phyloP scores from a whole-genome alignment of 495 filamentous ascomycete species.

The Aspergillus sparsus region DNA sequence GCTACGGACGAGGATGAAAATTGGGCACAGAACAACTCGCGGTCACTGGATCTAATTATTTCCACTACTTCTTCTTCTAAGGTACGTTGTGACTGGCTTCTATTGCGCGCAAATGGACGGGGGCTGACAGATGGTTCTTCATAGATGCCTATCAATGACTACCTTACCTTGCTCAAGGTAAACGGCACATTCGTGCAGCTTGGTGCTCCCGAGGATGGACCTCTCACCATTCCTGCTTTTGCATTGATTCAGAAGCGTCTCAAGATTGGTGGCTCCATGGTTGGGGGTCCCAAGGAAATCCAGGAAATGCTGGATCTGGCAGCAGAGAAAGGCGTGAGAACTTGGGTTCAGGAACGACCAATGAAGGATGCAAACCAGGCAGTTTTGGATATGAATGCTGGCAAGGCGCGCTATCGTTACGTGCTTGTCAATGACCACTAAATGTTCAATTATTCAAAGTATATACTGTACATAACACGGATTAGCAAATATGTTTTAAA shows the following conservation, averaged over 20 bases:
- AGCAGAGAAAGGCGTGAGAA: constrained; percentile 63
- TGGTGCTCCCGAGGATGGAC: constrained; percentile 62
- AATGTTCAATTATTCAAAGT: neutral
- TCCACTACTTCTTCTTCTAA: constrained; percentile 66
- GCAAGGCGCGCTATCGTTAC: constrained; percentile 68
- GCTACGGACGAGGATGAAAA: constrained; percentile 71
- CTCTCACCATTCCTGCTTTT: constrained; percentile 53
- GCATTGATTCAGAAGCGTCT: constrained; percentile 57
- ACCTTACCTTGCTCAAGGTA: constrained; percentile 62
- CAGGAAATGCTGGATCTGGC: constrained; percentile 74
- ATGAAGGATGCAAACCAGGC: constrained; percentile 70
- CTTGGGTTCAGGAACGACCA: constrained; percentile 63
- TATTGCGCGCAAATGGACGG: neutral
- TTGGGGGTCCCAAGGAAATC: constrained; percentile 68
- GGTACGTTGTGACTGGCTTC: constrained; percentile 9
- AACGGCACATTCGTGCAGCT: constrained; percentile 73
- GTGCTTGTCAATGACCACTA: constrained; percentile 31
- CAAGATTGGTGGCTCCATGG: constrained; percentile 63
- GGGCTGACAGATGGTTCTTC: neutral
- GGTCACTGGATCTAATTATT: constrained; percentile 69
- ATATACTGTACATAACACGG: neutral
- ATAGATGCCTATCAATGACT: constrained; percentile 64
- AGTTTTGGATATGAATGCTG: constrained; percentile 61
- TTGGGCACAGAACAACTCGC: constrained; percentile 62
- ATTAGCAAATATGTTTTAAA: neutral